Conservation (phyloP, 805 yeast genomes). For the Spathaspora boniae region DNA sequence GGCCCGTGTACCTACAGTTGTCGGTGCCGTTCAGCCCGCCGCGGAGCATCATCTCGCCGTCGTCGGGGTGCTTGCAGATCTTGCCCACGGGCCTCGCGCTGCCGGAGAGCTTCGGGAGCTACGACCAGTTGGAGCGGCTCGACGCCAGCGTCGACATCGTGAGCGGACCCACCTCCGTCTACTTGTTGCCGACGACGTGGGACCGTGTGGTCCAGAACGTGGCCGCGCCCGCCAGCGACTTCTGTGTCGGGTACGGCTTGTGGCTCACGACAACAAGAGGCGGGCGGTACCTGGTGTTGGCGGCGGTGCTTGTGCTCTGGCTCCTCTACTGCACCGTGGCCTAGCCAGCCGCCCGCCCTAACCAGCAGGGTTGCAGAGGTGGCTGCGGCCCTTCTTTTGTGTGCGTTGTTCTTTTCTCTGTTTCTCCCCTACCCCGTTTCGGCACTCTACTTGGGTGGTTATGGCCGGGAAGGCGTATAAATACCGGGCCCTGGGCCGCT, state of each 20-base stretch:
- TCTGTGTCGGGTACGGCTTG: conserved; percentile 29
- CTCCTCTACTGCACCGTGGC: conserved; percentile 1
- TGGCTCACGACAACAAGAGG: conserved; percentile 31
- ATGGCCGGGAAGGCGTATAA: too few relatives aligned
- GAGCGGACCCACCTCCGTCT: conserved; percentile 40
- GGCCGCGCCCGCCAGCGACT: conserved; percentile 27
- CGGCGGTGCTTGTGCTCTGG: conserved; percentile 14
- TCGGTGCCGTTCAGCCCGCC: conserved; percentile 46
- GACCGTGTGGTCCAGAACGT: conserved; percentile 25
- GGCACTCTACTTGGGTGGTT: too few relatives aligned
- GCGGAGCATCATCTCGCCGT: conserved; percentile 21
- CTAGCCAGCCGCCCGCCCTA: too few relatives aligned
- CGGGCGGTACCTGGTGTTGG: conserved; percentile 28
- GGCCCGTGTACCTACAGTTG: conserved; percentile 63
- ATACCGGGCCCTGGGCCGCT: too few relatives aligned
- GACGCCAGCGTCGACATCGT: conserved; percentile 17
- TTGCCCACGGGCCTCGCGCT: conserved; percentile 16
- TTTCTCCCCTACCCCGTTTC: too few relatives aligned
- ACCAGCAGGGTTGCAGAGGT: conserved; percentile 1
- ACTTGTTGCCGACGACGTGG: conserved; percentile 30
- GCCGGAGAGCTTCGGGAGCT: conserved; percentile 5
- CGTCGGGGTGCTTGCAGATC: conserved; percentile 27
- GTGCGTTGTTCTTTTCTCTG: not conserved
- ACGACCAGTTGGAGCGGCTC: conserved; percentile 1
- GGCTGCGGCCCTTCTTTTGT: not conserved